Evolutionary conservation across 257 asterid genomes (phyloP).

Genomic region (Orobanche coerulescens): DNA sequence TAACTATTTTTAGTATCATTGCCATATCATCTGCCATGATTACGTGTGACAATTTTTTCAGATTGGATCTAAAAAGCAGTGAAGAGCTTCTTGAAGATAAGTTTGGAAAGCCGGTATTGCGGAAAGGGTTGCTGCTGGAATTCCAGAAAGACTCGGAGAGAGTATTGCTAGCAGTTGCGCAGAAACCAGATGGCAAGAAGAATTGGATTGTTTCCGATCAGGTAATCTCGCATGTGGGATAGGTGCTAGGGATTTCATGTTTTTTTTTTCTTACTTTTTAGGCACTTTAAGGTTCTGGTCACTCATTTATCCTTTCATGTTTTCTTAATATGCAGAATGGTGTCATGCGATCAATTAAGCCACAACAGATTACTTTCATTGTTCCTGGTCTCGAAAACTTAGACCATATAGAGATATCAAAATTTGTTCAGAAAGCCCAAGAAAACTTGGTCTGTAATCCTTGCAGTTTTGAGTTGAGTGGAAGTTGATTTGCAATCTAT

Average conservation of each 20-base stretch:
- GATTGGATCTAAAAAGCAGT: constrained; percentile 53
- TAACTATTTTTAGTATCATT: not conserved
- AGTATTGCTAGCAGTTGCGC: constrained; percentile 74
- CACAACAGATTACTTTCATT: constrained; percentile 82
- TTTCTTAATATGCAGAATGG: constrained; percentile 62
- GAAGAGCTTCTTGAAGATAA: constrained; percentile 51
- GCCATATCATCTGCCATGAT: constrained; percentile 2
- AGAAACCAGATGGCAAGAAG: constrained; percentile 92
- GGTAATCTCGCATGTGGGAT: constrained; percentile 48
- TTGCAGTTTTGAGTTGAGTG: constrained; percentile 13
- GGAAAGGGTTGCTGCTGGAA: constrained; percentile 77
- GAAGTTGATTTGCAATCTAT: constrained; percentile 19
- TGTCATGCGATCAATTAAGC: constrained; percentile 68
- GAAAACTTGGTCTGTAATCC: constrained; percentile 58
- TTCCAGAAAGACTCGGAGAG: constrained; percentile 88
- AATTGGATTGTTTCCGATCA: constrained; percentile 95
- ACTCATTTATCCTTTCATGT: constrained; percentile 19
- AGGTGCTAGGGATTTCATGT: constrained; percentile 27
- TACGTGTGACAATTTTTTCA: constrained; percentile 26
- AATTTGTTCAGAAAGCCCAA: constrained; percentile 70
- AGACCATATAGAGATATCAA: constrained; percentile 65
- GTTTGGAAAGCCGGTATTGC: constrained; percentile 44
- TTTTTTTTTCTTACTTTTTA: constrained; percentile 15
- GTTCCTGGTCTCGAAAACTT: constrained; percentile 79
- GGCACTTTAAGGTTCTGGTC: constrained; percentile 17